Percentiles rank a stretch among this genome's conserved stretches.
These are phyloP conservation scores for Coffea eugenioides DNA, from an alignment of 257 asterid species.

Conservation along the genomic window DNA sequence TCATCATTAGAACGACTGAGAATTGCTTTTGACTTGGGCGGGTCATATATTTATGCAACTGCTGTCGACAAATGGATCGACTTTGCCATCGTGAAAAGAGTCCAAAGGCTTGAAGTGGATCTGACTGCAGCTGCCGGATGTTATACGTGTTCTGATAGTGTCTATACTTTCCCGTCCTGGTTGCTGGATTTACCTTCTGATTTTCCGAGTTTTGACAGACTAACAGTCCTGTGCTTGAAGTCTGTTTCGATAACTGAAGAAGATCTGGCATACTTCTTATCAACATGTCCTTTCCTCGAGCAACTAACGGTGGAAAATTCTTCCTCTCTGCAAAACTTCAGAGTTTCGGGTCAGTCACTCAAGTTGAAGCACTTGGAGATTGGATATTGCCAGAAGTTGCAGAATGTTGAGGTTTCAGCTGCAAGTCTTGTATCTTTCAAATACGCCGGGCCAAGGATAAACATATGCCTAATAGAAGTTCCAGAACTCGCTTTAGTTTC, in stretches of 20 bases:
- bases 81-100: not conserved
- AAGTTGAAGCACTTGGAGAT: slow-evolving; percentile 4
- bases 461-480: not conserved
- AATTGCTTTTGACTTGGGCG: not conserved
- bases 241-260: not conserved
- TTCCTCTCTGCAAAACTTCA: not conserved
- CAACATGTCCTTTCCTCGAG: not conserved
- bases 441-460: not conserved
- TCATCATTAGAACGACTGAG: not conserved
- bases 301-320: not conserved
- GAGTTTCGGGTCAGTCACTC: not conserved
- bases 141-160: too few relatives aligned
- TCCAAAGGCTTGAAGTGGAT: too few relatives aligned
- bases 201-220: not conserved
- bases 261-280: not conserved
- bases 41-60: too few relatives aligned
- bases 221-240: not conserved
- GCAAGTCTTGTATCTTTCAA: not conserved
- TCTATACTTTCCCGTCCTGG: not conserved
- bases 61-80: not conserved
- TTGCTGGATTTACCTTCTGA: not conserved
- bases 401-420: slow-evolving; percentile 1
- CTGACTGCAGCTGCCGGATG: too few relatives aligned
- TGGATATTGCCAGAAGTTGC: not conserved
- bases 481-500: not conserved